Evolutionary conservation across 768 basidiomycete species (phyloP).

Genomic region (Tricholoma saponaceum): DNA sequence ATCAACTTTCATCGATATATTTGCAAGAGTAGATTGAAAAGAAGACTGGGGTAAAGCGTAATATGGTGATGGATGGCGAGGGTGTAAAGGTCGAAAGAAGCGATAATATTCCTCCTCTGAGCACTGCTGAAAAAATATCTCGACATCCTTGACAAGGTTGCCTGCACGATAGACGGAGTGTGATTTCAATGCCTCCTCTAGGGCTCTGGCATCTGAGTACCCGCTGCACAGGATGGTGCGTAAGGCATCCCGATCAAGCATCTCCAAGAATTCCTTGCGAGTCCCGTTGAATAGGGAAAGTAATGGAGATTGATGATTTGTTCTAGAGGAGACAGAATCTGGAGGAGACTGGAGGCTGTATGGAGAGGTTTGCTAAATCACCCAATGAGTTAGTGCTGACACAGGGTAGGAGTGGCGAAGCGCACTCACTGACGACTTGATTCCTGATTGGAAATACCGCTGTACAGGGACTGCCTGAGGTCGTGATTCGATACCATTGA

Average conservation of each 20-base stretch:
- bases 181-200: background rate
- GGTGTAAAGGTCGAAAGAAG: background rate
- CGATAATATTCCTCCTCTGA: background rate
- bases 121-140: background rate
- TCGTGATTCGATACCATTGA: too few relatives aligned
- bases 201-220: background rate
- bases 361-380: background rate
- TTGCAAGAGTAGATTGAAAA: too few relatives aligned
- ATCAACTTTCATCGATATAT: too few relatives aligned
- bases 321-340: background rate
- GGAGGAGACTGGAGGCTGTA: background rate
- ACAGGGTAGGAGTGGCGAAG: too few relatives aligned
- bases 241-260: background rate
- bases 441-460: too few relatives aligned
- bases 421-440: too few relatives aligned
- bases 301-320: background rate
- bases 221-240: background rate
- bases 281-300: background rate
- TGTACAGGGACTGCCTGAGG: too few relatives aligned
- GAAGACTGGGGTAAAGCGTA: background rate
- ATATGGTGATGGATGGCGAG: background rate
- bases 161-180: background rate
- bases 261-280: background rate
- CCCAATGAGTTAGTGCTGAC: background rate
- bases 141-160: background rate